A percentile compares a stretch with the other conserved stretches of the same genome.
Evolutionary conservation across 163 green algal species (phyloP).

Genomic region (Scenedesmus sp.): DNA sequence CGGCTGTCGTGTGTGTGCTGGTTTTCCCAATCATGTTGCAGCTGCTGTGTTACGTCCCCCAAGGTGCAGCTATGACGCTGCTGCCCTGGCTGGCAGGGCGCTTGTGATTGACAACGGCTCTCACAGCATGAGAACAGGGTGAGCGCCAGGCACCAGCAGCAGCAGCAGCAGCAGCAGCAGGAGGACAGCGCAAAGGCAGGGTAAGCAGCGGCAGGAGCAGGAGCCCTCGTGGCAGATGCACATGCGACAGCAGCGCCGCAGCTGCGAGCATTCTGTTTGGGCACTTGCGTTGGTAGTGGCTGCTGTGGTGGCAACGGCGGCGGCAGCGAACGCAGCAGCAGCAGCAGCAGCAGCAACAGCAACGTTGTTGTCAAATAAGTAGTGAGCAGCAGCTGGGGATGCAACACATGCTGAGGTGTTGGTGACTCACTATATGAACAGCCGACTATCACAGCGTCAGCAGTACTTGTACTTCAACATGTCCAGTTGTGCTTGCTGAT

Average conservation of each 20-base stretch:
- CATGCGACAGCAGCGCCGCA: too few relatives aligned
- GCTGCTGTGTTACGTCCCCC: background rate
- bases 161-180: background rate
- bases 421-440: too few relatives aligned
- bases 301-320: too few relatives aligned
- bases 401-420: background rate
- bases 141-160: background rate
- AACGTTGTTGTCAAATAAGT: too few relatives aligned
- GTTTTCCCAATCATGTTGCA: background rate
- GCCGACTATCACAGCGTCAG: too few relatives aligned
- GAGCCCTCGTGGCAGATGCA: too few relatives aligned
- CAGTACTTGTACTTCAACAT: too few relatives aligned
- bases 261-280: too few relatives aligned
- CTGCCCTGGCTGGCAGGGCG: constrained; percentile 7
- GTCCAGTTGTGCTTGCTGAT: too few relatives aligned
- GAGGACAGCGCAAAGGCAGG: background rate
- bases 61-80: constrained; percentile 31
- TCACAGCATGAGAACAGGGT: constrained; percentile 53
- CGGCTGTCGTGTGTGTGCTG: background rate
- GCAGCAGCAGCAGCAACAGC: background rate
- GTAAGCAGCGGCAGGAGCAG: too few relatives aligned
- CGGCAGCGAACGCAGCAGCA: background rate
- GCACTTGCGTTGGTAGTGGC: too few relatives aligned
- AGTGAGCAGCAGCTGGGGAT: too few relatives aligned
- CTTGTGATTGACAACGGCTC: constrained; percentile 62